phyloP scores from a whole-genome alignment of 768 basidiomycete genomes.

The Lactifluus pinguis region DNA sequence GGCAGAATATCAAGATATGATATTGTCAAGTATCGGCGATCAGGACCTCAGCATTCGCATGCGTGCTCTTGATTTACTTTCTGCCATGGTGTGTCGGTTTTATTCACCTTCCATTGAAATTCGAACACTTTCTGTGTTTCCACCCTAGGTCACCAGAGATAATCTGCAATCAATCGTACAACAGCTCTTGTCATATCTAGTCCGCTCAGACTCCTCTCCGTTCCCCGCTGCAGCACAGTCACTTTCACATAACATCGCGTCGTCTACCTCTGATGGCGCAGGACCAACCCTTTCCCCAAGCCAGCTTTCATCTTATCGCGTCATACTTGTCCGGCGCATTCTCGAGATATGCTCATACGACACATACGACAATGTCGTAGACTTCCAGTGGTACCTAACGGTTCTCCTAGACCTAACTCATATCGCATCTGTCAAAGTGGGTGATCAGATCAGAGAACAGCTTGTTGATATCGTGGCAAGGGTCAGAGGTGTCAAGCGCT shows the following conservation, averaged over 20 bases:
- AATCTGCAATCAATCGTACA: slow-evolving; percentile 88
- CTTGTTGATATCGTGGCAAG: slow-evolving; percentile 81
- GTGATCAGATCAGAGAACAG: slow-evolving; percentile 69
- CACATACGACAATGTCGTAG: slow-evolving; percentile 78
- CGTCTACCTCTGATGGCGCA: slow-evolving; percentile 28
- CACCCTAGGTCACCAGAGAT: slow-evolving; percentile 61
- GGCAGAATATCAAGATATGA: slow-evolving; percentile 85
- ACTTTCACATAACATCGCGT: slow-evolving; percentile 44
- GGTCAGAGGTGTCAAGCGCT: slow-evolving; percentile 65
- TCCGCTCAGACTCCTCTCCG: slow-evolving; percentile 43
- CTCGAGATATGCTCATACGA: slow-evolving; percentile 79
- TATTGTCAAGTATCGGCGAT: slow-evolving; percentile 83
- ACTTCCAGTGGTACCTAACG: slow-evolving; percentile 98
- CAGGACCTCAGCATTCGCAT: slow-evolving; percentile 93
- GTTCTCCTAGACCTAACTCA: slow-evolving; percentile 89
- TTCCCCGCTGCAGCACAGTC: slow-evolving; percentile 50
- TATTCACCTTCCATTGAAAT: not conserved
- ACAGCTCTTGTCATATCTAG: slow-evolving; percentile 81
- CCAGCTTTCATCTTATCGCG: slow-evolving; percentile 78
- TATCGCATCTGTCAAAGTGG: slow-evolving; percentile 73
- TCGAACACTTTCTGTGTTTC: not conserved
- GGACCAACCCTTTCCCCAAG: slow-evolving; percentile 41
- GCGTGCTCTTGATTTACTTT: slow-evolving; percentile 88
- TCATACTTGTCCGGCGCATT: slow-evolving; percentile 72
- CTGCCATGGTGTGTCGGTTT: slow-evolving; percentile 66